A percentile compares a stretch with the other conserved stretches of the same genome.
Conservation (phyloP, 2,329 filamentous ascomycete species). For the Acarospora socialis region DNA sequence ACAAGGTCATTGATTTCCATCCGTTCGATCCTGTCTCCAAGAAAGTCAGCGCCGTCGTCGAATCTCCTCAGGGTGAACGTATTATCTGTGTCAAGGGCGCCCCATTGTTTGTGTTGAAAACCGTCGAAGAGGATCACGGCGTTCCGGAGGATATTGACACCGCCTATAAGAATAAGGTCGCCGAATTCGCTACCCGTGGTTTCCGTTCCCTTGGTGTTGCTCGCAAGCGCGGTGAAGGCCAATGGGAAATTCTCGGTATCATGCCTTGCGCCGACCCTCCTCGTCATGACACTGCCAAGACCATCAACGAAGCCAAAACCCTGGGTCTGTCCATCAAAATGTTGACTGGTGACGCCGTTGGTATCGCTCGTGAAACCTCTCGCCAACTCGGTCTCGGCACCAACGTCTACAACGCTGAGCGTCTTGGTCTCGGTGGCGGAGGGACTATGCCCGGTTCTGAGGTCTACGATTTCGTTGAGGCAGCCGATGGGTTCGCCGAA, state of each 20-base stretch:
- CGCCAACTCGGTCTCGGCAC: slow-evolving; percentile 83
- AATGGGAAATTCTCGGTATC: slow-evolving; percentile 87
- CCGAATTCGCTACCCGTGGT: slow-evolving; percentile 81
- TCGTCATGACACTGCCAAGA: slow-evolving; percentile 78
- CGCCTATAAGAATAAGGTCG: slow-evolving; percentile 84
- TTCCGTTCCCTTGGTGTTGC: slow-evolving; percentile 90
- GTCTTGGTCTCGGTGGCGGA: slow-evolving; percentile 75
- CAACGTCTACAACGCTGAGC: slow-evolving; percentile 88
- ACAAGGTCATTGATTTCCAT: slow-evolving; percentile 71
- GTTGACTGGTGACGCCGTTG: slow-evolving; percentile 88
- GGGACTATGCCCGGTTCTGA: slow-evolving; percentile 89
- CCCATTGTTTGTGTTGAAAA: slow-evolving; percentile 74
- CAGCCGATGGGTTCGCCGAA: slow-evolving; percentile 86
- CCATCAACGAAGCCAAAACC: slow-evolving; percentile 76
- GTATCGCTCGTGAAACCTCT: slow-evolving; percentile 82
- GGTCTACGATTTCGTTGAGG: slow-evolving; percentile 90
- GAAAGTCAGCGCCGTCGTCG: slow-evolving; percentile 73
- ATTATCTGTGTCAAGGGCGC: slow-evolving; percentile 87
- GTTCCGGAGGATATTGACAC: slow-evolving; percentile 63
- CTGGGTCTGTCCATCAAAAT: slow-evolving; percentile 89
- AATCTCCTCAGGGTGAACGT: slow-evolving; percentile 68
- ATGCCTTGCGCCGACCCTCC: slow-evolving; percentile 91
- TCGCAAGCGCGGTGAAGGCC: slow-evolving; percentile 66
- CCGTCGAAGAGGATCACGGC: slow-evolving; percentile 70
- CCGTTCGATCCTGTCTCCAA: slow-evolving; percentile 90